Evolutionary conservation across 305 asterid genomes (phyloP), one percentile per base, ranked within the genome.

Genomic region (Striga hermonthica): DNA sequence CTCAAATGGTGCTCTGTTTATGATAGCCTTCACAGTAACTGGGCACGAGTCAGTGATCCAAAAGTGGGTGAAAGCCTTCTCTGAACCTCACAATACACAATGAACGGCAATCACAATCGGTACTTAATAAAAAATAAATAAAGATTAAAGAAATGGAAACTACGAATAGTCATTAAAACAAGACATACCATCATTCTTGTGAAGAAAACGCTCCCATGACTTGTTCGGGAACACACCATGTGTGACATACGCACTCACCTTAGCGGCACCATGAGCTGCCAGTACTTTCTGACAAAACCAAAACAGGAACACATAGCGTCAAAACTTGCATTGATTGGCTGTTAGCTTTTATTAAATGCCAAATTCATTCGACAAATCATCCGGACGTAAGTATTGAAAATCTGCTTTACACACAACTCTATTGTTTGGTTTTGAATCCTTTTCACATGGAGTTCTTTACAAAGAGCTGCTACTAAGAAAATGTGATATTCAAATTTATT

Each of bases 31-130:
- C 67, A 90, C 97, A 4, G 97, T 93, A 3, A 4, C 72, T 10
- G 97, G 90, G 72, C 99, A 93, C 0, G 99, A 93, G 77, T 93
- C 99, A 0, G 93, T 90, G 71, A 86, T 86, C 99, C 97, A 93
- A 63, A 93, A 90, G 80, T 88, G 82, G 43, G 92, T 39, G 73
- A 93, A 88, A 3, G 89, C 97, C 68, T 81, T 83, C 75, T 58
- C 85, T 35, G 73, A 66, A 10, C 65, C 83, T 67, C 48, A 44
- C 62, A 49, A 38, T 28, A 47, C 43, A 69, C 7, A 4, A 10
- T 41, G n/a, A n/a, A 52, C 5, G 14, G 3, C 34, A 66, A 70
- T 53, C 73, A 74, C 49, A 28, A 69, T 60, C 43, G 60, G 62
- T 22, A 22, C 31, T 22, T 22, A 22, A 22, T 22, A 22, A 22